Evolutionary conservation across 768 basidiomycete genomes (phyloP), one percentile per base, ranked within the genome.

Genomic region (Exsudoporus frostii): DNA sequence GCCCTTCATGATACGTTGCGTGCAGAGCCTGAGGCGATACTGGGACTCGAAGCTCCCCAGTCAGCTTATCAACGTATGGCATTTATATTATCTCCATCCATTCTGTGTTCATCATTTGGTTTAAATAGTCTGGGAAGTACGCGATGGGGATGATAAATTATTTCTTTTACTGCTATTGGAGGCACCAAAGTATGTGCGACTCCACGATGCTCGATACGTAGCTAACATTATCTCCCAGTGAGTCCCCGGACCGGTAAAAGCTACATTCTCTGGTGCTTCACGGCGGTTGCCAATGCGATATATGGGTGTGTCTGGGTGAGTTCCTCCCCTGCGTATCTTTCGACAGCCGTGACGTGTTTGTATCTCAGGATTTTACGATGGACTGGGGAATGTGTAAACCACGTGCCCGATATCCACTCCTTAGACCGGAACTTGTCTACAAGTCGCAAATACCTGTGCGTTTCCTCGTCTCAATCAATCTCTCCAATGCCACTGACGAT

Each of bases 11-110:
- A 76, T 83, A 32, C 95, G 97, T 71, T 65, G 92, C 38, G 75
- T 90, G 11, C 97, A 99, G 70, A 91, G 89, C 65, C 58, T 97
- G 46, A 86, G 86, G 57, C 93, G 96, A 73, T 98, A 88, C 65
- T 72, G 71, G 42, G 97, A 98, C 64, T 91, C 92, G 2, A 74
- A 75, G 34, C 67, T 86, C 36, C 57, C 73, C 17, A 88, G 87
- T 0, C 96, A 98, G 76, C 68, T 98, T 39, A 81, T 98, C 64
- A 99, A 99, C 65, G 95, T 91, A 45, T 49, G 82, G 66, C 13
- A 47, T 50, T 44, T 33, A 37, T n/a, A 10, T 22, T 27, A 17
- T 32, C 15, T 47, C 40, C 34, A 29, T 34, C 17, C 51, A n/a
- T 44, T 25, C 33, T 6, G 17, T 55, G 15, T 13, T 52, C 30